Percentiles rank a stretch among this genome's conserved stretches.
These are phyloP conservation scores for Xylaria sp. DNA, from an alignment of 2,329 filamentous ascomycete genomes.

Conservation along the genomic window DNA sequence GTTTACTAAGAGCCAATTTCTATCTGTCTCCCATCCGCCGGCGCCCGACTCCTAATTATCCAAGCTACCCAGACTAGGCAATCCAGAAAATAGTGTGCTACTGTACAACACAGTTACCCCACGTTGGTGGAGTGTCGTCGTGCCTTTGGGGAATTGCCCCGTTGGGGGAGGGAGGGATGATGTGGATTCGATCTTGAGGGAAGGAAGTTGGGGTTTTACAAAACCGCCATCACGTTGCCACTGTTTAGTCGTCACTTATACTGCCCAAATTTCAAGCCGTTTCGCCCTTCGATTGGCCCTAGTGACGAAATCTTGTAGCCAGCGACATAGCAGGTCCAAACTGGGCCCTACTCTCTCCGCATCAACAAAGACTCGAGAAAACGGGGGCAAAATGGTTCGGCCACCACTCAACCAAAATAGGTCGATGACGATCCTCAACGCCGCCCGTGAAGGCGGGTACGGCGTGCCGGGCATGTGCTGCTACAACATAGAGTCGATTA, in stretches of 20 bases:
- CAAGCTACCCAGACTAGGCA: constrained; percentile 1
- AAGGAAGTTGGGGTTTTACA: not conserved
- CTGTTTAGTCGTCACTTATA: not conserved
- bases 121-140: constrained; percentile 32
- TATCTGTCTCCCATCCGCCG: not conserved
- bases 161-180: constrained; percentile 23
- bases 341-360: not conserved
- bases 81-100: not conserved
- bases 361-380: not conserved
- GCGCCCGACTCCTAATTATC: not conserved
- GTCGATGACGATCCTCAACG: constrained; percentile 66
- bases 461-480: constrained; percentile 70
- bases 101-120: constrained; percentile 23
- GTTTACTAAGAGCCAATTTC: constrained; percentile 3
- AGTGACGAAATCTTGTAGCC: not conserved
- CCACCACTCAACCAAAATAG: constrained; percentile 59
- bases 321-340: not conserved
- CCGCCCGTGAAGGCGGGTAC: constrained; percentile 65
- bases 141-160: constrained; percentile 8
- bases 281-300: constrained; percentile 2
- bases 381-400: constrained; percentile 49
- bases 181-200: not conserved
- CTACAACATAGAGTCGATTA: constrained; percentile 77
- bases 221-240: constrained; percentile 1
- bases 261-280: not conserved